Base-by-base conservation (phyloP, 2,329 filamentous ascomycete species). In the Aureobasidium melanogenum region DNA sequence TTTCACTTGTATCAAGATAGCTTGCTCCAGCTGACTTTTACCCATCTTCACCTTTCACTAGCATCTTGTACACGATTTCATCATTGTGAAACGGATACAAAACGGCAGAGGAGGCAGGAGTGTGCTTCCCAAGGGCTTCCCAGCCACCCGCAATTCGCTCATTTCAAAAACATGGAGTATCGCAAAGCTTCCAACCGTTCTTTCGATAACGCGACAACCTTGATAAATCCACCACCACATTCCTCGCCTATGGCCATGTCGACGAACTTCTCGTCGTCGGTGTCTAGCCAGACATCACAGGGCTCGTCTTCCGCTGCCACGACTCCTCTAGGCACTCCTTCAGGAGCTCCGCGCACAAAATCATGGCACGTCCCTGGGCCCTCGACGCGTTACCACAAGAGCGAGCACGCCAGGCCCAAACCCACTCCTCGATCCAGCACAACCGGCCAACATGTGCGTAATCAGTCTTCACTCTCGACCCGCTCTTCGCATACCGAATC, bases 341-440 rank as follows among this genome's bases (percentile, higher is more conserved):
- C 52, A 10, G 52, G 38, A 36, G 30, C 62, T 32, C 61, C 64
- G 17, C 55, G 56, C 56, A 63, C 60, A 24, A 57, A 57, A 51
- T 64, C 65, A 51, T 70, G 70, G 69, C 65, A 69, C 61, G 68
- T 70, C 57, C 70, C 70, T 14, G 69, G 71, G 41, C 71, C 71
- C 24, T 69, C 67, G 39, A 68, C 69, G 39, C 65, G 64, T 50
- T 73, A 68, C 62, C 69, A 71, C 63, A 63, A 63, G 46, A 67
- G 67, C 46, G 65, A 67, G 54, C 66, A 66, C 61, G 34, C 43
- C 34, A 39, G 56, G 22, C 61, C 56, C 3, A 59, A 59, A 32
- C 56, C 56, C 32, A 63, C 44, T 12, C 44, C 56, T 15, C 43
- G 56, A 10, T 34, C 26, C 39, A 56, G 52, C 39, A 44, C 54